Base-by-base conservation (phyloP, 2,329 filamentous ascomycete genomes). In the Colletotrichum noveboracense region DNA sequence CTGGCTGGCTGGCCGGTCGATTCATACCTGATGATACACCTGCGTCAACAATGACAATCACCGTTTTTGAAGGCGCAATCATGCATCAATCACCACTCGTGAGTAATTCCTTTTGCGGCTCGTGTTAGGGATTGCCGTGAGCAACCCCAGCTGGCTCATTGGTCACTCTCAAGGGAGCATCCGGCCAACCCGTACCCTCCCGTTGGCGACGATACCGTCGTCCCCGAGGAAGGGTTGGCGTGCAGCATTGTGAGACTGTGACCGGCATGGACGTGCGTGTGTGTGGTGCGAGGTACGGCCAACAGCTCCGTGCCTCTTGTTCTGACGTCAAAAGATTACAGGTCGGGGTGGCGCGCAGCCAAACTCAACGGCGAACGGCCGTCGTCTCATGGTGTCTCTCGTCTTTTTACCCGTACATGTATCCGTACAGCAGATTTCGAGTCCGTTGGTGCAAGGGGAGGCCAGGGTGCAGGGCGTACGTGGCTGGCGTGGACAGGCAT, bases 401-500 rank as follows among this genome's bases (percentile, higher is more conserved):
- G 26, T 73, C 56, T 65, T 76, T 60, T 48, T 55, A 55, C 70
- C 70, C 70, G 58, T 73, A 65, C 65, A 34, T 32, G 48, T 74
- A 65, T 58, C 56, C 26, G 48, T 74, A 70, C 70, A 76, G 60
- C 68, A 64, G 52, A 66, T 66, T 32, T 64, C 10, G 56, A 72
- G 72, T 38, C 43, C 32, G 65, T 73, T 76, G 74, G 74, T 74
- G 70, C 65, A 69, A 69, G 32, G 48, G 34, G 60, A 65, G 70
- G 28, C 52, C 26, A 73, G 74, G 34, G 43, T 69, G 36, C 70
- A 76, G 64, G 34, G 74, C 36, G 74, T 76, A 76, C 74, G 74
- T 76, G 74, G 74, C 74, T 48, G 70, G 30, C 43, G 58, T 60
- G 56, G 65, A 74, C 70, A 76, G 70, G 74, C 74, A 69, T 68